Evolutionary conservation across 192 early-diverging fungal species (phyloP), one percentile per base, ranked within the genome.

Genomic region (Linnemannia zychae): DNA sequence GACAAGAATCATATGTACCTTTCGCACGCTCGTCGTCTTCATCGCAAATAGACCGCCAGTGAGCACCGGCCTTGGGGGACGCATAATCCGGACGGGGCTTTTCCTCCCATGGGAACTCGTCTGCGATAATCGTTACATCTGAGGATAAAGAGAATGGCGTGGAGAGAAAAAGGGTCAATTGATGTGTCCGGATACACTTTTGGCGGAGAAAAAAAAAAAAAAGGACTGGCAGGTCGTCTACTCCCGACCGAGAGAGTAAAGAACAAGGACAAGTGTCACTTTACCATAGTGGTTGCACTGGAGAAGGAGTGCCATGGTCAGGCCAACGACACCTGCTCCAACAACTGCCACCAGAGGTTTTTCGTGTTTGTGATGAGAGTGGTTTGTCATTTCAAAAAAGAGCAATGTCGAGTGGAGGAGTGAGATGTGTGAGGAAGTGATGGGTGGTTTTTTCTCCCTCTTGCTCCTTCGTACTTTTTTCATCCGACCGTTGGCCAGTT

Each of bases 251-350:
- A 48, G 33, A 46, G 0, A n/a, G 37, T 1, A 75, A 63, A 74
- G 17, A 57, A 37, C 28, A 60, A 31, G 20, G 57, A 46, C 7
- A 6, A 46, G 5, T 18, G 40, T 24, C 3, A 7, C 16, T n/a
- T 76, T 76, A 84, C 88, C 40, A 74, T 91, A 91, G 20, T 92
- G 88, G 63, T 91, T 87, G 79, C 88, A 86, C 73, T 91, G 91
- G 36, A 95, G 85, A 12, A 93, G 68, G 2, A 96, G 74, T 11
- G 93, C 96, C 0, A 92, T 93, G 7, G 95, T 95, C 16, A 96
- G 89, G 12, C 95, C 95, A 24, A 90, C 77, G 3, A 96, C 96
- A 74, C 95, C 95, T 4, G 94, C 92, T 20, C 96, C 96, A 75
- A 97, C 77, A 12, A 97, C 93, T 15, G 60, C 81, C 18, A 77